Conservation (phyloP, 1,284 basidiomycete species). For the Pseudozyma hubeiensis region DNA sequence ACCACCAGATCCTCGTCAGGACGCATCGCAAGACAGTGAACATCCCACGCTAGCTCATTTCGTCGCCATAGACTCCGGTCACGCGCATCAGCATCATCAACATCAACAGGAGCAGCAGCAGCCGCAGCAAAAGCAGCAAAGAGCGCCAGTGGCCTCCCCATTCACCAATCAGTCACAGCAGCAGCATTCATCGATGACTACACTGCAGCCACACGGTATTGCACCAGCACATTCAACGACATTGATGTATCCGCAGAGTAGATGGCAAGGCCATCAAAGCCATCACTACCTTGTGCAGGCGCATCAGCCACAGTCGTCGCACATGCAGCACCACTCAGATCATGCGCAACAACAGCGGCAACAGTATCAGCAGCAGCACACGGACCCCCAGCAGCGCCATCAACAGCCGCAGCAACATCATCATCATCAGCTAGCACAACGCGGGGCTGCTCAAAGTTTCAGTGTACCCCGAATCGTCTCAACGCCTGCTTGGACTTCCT, state of each 20-base stretch:
- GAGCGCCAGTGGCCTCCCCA: neutral
- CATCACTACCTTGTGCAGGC: slow-evolving; percentile 5
- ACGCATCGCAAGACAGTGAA: neutral
- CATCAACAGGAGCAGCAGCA: slow-evolving; percentile 6
- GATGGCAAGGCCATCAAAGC: slow-evolving; percentile 9
- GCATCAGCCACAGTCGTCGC: slow-evolving; percentile 1
- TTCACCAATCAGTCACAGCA: neutral
- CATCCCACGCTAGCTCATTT: neutral
- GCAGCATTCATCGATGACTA: neutral
- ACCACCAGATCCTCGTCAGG: slow-evolving; percentile 7
- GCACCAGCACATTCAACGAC: neutral
- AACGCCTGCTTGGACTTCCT: slow-evolving; percentile 26
- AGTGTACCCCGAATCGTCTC: slow-evolving; percentile 22
- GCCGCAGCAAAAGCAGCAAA: slow-evolving; percentile 1
- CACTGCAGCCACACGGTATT: slow-evolving; percentile 1
- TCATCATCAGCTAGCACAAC: neutral
- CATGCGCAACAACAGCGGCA: slow-evolving; percentile 3
- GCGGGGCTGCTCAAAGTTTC: slow-evolving; percentile 9
- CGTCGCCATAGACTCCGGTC: neutral
- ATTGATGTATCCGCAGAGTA: slow-evolving; percentile 21
- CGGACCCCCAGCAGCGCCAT: neutral
- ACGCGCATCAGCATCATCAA: slow-evolving; percentile 2
- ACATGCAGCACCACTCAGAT: neutral
- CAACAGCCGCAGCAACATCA: neutral
- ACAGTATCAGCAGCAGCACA: slow-evolving; percentile 3